Conservation (phyloP, 2,329 filamentous ascomycete species). For the Thelonectria rubi region DNA sequence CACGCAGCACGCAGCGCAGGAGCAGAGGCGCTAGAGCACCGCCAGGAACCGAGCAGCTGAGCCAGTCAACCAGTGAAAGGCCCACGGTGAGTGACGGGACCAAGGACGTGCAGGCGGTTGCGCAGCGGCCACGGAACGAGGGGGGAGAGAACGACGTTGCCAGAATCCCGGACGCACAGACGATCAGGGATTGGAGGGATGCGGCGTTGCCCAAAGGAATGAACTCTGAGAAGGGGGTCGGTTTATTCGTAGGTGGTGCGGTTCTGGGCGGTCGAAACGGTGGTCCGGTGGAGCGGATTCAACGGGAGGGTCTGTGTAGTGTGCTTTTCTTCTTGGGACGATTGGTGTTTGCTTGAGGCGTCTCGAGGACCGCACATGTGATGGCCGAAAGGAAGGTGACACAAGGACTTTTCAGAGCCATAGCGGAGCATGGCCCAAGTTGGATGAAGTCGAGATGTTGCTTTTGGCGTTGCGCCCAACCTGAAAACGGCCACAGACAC, state of each 20-base stretch:
- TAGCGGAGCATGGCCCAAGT: no score
- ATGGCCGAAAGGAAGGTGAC: slow-evolving; percentile 1
- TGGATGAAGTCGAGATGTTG: no score
- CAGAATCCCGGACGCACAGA: slow-evolving; percentile 22
- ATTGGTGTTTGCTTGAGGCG: background rate
- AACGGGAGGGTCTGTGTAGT: slow-evolving; percentile 3
- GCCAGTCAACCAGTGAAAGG: slow-evolving; percentile 1
- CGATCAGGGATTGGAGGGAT: slow-evolving; percentile 12
- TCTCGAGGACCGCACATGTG: background rate
- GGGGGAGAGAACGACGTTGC: slow-evolving; percentile 10
- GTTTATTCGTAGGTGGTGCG: slow-evolving; percentile 14
- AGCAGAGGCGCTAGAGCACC: slow-evolving; percentile 3
- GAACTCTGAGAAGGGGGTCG: slow-evolving; percentile 1
- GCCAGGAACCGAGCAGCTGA: background rate
- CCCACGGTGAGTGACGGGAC: slow-evolving; percentile 10
- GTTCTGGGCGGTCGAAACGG: slow-evolving; percentile 22
- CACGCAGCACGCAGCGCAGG: slow-evolving; percentile 10
- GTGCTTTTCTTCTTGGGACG: background rate
- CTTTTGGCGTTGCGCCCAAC: no score
- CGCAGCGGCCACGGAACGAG: slow-evolving; percentile 12
- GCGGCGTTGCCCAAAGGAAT: background rate
- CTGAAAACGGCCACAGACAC: no score
- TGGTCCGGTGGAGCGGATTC: slow-evolving; percentile 25
- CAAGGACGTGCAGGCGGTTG: slow-evolving; percentile 21
- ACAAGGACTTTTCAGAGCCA: no score